These are phyloP conservation scores for Zoysia pacifica DNA, from an alignment of 176 grass and related monocot species.

Conservation along the genomic window DNA sequence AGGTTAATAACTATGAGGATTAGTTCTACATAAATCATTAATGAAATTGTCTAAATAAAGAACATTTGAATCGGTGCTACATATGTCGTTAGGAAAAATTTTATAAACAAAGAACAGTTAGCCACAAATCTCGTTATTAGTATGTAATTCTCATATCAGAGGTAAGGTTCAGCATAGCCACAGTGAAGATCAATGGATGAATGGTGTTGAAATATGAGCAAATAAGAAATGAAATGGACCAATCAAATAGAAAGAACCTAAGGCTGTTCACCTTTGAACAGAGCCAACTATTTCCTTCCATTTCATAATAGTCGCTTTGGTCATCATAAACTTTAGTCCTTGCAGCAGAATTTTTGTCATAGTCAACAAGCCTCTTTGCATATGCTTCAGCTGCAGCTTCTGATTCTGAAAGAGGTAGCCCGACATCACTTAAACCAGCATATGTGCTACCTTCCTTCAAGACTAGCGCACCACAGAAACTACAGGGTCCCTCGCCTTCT, in stretches of 20 bases:
- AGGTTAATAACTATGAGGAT: neutral
- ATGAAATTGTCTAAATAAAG: slow-evolving; percentile 9
- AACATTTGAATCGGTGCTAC: neutral
- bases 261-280: slow-evolving; percentile 67
- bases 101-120: slow-evolving; percentile 16
- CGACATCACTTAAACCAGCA: slow-evolving; percentile 85
- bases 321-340: slow-evolving; percentile 98
- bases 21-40: neutral
- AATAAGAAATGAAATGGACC: neutral
- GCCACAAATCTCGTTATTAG: neutral
- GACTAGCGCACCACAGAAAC: slow-evolving; percentile 89
- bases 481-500: slow-evolving; percentile 96
- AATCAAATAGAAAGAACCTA: slow-evolving; percentile 33
- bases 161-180: neutral
- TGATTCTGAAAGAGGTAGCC: slow-evolving; percentile 70
- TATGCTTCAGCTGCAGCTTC: slow-evolving; percentile 85
- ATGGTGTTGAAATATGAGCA: slow-evolving; percentile 1
- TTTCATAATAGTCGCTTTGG: slow-evolving; percentile 98
- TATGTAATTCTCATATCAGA: neutral
- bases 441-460: slow-evolving; percentile 94
- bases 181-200: neutral
- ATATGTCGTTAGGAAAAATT: neutral
- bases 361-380: slow-evolving; percentile 95
- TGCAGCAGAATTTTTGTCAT: slow-evolving; percentile 87
- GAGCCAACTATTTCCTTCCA: slow-evolving; percentile 98